Evolutionary conservation across 495 filamentous ascomycete genomes (phyloP).

Genomic region (Elasticomyces elasticus): DNA sequence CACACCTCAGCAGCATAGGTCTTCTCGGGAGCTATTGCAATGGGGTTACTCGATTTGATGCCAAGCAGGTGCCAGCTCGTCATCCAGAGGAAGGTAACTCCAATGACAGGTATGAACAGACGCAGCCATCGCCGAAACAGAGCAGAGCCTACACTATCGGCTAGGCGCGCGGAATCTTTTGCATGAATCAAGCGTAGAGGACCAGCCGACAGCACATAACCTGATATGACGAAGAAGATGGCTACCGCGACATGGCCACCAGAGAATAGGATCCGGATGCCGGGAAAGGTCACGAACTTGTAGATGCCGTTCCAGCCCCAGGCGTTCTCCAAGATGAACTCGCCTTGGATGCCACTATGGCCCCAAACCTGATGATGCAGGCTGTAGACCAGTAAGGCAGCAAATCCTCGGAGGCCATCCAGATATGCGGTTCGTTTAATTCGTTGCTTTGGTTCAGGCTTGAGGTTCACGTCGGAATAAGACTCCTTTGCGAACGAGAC

Average conservation of each 20-base stretch:
- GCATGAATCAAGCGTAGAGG: conserved; percentile 42
- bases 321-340: conserved; percentile 27
- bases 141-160: conserved; percentile 34
- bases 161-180: conserved; percentile 31
- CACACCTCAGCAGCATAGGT: conserved; percentile 39
- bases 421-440: conserved; percentile 16
- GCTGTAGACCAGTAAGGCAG: conserved; percentile 23
- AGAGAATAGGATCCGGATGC: conserved; percentile 34
- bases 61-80: conserved; percentile 42
- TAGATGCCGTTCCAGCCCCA: conserved; percentile 28
- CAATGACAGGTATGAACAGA: conserved; percentile 38
- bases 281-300: conserved; percentile 35
- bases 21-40: conserved; percentile 23
- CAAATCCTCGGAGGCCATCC: conserved; percentile 21
- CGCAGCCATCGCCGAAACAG: conserved; percentile 41
- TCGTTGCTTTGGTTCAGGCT: no score
- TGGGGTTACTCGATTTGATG: conserved; percentile 26
- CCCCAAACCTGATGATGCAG: conserved; percentile 33
- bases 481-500: background rate
- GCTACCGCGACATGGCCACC: conserved; percentile 47
- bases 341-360: conserved; percentile 23
- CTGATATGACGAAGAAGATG: conserved; percentile 25
- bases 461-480: no score
- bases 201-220: conserved; percentile 40
- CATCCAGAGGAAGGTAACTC: conserved; percentile 41